Evolutionary conservation across 2,329 filamentous ascomycete species (phyloP), one percentile per base, ranked within the genome.

Genomic region (Stachybotrys echinatus): DNA sequence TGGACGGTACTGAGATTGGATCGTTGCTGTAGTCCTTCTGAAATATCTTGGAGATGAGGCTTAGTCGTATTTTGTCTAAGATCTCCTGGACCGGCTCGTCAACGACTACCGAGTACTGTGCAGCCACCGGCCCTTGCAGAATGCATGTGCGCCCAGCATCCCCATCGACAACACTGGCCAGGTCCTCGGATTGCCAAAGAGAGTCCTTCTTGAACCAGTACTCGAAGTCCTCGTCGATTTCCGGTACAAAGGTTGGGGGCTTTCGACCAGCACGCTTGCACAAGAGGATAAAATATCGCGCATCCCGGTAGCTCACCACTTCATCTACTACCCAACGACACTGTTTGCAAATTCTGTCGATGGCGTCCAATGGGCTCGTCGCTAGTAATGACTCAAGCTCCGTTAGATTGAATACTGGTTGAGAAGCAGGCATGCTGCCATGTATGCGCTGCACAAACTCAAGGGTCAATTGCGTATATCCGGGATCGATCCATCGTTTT

Each of bases 191-290:
- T 73, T 99, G 94, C 94, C 94, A 99, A 7, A 99, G 81, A 2
- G 94, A 99, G 69, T 99, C 94, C 77, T 99, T 99, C 84, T 99
- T 99, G 86, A 99, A 99, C 77, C 90, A 99, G 74, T 95, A 96
- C 67, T 99, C 94, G 58, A 99, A 99, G 66, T 92, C 96, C 55
- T 95, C 91, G 61, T 99, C 94, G 20, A 99, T 79, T n/a, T 88
- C 79, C 5, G 94, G 94, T 23, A 99, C 92, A 66, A 99, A 99
- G 1, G 92, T 94, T 23, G 94, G 88, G 3, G 94, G 94, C 80
- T 99, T 99, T 76, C 99, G 94, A 39, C 87, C 87, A 45, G 88
- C 89, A 37, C 91, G 86, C 73, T 94, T 86, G 78, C 92, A 97
- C 42, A 99, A 84, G 31, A 95, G 79, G 48, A 99, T 72, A 79